These are phyloP conservation scores for Chamaecrista fasciculata DNA, from an alignment of 306 rosid species.

Conservation along the genomic window DNA sequence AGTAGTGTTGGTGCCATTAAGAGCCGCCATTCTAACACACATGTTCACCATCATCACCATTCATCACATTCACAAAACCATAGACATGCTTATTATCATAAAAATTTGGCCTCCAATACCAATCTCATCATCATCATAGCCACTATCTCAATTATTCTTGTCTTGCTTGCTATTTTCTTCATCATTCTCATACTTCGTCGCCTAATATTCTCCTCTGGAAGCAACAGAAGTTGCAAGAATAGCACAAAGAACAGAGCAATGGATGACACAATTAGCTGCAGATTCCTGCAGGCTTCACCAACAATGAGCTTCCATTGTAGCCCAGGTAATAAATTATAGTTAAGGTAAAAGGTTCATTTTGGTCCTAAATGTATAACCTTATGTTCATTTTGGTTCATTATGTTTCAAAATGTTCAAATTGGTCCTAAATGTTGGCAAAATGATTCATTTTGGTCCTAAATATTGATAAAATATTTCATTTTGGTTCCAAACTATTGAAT, in stretches of 20 bases:
- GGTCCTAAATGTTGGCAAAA: too few relatives aligned
- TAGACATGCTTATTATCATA: conserved; percentile 29
- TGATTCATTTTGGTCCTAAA: too few relatives aligned
- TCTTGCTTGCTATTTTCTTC: conserved; percentile 43
- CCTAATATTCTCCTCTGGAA: conserved; percentile 43
- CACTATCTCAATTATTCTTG: conserved; percentile 30
- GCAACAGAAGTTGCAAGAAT: conserved; percentile 34
- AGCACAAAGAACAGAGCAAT: conserved; percentile 21
- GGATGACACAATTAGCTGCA: conserved; percentile 51
- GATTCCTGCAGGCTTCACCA: conserved; percentile 53
- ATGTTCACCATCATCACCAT: conserved; percentile 28
- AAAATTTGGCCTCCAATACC: conserved; percentile 50
- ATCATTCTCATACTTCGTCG: conserved; percentile 55
- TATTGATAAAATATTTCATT: too few relatives aligned
- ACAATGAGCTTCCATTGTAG: conserved; percentile 50
- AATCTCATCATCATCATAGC: conserved; percentile 47
- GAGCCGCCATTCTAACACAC: conserved; percentile 32
- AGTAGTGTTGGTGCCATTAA: too few relatives aligned
- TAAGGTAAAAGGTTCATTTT: too few relatives aligned
- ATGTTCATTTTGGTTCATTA: too few relatives aligned
- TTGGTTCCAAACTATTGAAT: too few relatives aligned
- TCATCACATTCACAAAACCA: conserved; percentile 30
- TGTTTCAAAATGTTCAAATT: too few relatives aligned
- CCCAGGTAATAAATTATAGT: too few relatives aligned
- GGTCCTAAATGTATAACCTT: too few relatives aligned